phyloP scores from a whole-genome alignment of 1,284 basidiomycete species.

The Pseudozyma tsukubaensis region DNA sequence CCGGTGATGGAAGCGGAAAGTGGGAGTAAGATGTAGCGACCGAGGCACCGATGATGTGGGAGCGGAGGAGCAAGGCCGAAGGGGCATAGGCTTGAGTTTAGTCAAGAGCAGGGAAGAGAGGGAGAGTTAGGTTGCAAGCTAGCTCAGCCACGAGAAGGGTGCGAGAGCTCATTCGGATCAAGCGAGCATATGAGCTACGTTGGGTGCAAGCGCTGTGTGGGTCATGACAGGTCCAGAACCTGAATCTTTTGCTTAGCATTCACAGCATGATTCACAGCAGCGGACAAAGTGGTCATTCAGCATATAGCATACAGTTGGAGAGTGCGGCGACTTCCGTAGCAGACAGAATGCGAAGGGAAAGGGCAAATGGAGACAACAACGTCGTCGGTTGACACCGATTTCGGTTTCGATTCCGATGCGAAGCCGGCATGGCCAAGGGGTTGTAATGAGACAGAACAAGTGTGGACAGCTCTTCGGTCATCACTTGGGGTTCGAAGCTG shows the following conservation, averaged over 20 bases:
- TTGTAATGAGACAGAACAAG: neutral
- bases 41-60: neutral
- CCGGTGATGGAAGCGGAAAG: neutral
- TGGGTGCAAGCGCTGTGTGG: too few species aligned
- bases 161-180: too few species aligned
- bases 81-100: neutral
- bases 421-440: neutral
- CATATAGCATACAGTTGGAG: too few species aligned
- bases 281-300: too few species aligned
- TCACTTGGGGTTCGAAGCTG: too few species aligned
- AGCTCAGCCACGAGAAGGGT: too few species aligned
- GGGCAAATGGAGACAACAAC: neutral
- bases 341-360: neutral
- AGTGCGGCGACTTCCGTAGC: conserved; percentile 6
- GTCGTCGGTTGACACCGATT: conserved; percentile 4
- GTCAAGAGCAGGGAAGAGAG: neutral
- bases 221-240: too few species aligned
- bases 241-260: too few species aligned
- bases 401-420: conserved; percentile 4
- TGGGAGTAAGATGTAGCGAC: neutral
- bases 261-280: too few species aligned
- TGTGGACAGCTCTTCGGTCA: neutral
- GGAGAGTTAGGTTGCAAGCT: neutral
- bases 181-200: too few species aligned
- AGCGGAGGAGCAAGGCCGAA: neutral